phyloP scores from a whole-genome alignment of 208 protist species.

The Phytomonas sp. region DNA sequence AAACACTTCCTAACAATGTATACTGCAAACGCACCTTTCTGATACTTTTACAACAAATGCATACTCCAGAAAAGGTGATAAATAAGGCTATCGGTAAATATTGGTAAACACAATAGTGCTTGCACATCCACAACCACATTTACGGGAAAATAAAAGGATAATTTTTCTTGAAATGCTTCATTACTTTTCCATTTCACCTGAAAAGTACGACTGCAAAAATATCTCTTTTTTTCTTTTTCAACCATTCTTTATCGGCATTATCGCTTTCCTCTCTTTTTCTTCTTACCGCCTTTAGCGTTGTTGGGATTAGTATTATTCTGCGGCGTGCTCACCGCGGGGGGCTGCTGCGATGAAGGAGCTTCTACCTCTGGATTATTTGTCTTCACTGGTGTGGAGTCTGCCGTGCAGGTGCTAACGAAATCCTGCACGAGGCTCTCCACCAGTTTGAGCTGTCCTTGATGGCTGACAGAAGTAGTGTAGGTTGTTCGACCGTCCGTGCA shows the following conservation, averaged over 20 bases:
- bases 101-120: too few relatives aligned
- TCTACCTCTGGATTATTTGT: background rate
- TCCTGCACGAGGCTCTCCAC: constrained; percentile 53
- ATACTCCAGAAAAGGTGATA: too few relatives aligned
- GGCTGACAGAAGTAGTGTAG: constrained; percentile 41
- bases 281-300: background rate
- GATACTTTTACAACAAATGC: too few relatives aligned
- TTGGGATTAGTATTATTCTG: too few relatives aligned
- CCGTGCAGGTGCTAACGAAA: constrained; percentile 54
- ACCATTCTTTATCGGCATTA: background rate
- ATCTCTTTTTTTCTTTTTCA: constrained; percentile 12
- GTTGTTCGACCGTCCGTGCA: constrained; percentile 59
- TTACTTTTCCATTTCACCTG: too few relatives aligned
- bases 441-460: constrained; percentile 51
- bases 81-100: too few relatives aligned
- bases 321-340: background rate
- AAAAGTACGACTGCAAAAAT: too few relatives aligned
- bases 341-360: background rate
- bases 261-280: background rate
- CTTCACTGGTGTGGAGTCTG: background rate
- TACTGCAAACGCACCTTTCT: too few relatives aligned
- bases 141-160: too few relatives aligned
- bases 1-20: too few relatives aligned
- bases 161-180: too few relatives aligned
- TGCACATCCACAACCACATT: too few relatives aligned